Evolutionary conservation across 495 filamentous ascomycete species (phyloP).

Genomic region (Penicillium flavigenum): DNA sequence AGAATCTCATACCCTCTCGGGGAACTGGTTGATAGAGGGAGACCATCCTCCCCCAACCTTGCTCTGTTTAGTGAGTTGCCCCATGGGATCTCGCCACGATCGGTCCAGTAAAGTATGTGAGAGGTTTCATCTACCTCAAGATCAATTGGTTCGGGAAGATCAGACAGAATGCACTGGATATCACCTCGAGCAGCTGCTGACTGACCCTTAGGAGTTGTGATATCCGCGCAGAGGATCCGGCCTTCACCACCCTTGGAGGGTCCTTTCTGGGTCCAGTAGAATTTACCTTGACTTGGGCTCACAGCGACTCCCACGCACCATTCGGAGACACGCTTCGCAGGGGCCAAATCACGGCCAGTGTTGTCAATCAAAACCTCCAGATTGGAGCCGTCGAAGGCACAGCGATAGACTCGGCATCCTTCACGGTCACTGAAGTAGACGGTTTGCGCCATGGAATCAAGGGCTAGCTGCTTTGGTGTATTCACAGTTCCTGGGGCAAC

Average conservation of each 20-base stretch:
- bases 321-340: slow-evolving; percentile 23
- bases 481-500: slow-evolving; percentile 39
- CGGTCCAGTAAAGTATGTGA: slow-evolving; percentile 52
- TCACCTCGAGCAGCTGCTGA: slow-evolving; percentile 28
- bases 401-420: slow-evolving; percentile 47
- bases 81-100: slow-evolving; percentile 50
- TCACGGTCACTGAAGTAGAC: slow-evolving; percentile 57
- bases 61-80: slow-evolving; percentile 48
- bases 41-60: slow-evolving; percentile 22
- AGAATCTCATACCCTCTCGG: slow-evolving; percentile 28
- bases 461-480: slow-evolving; percentile 53
- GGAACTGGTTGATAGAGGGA: slow-evolving; percentile 1
- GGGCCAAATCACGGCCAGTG: slow-evolving; percentile 8
- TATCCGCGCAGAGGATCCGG: slow-evolving; percentile 47
- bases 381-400: slow-evolving; percentile 45
- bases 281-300: slow-evolving; percentile 31
- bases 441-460: slow-evolving; percentile 31
- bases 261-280: slow-evolving; percentile 60
- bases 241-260: slow-evolving; percentile 48
- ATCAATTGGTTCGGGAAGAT: slow-evolving; percentile 53
- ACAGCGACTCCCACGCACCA: slow-evolving; percentile 39
- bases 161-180: slow-evolving; percentile 37
- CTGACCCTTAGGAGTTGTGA: slow-evolving; percentile 30
- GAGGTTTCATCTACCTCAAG: slow-evolving; percentile 44
- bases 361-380: slow-evolving; percentile 43